phyloP scores from a whole-genome alignment of 495 filamentous ascomycete genomes.

The Aspergillus baeticus region DNA sequence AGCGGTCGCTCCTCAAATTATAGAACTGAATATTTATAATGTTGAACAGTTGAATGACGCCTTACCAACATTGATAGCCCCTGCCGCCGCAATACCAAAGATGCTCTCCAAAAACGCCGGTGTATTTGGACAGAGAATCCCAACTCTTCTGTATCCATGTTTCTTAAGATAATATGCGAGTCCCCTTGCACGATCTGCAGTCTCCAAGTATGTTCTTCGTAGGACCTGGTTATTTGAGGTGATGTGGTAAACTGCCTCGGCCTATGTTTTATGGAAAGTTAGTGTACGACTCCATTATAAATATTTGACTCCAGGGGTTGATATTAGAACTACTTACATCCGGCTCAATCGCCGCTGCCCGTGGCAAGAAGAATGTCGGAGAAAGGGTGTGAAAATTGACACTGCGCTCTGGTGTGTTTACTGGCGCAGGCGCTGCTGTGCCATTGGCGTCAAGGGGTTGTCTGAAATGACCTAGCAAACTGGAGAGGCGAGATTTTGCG shows the following conservation, averaged over 20 bases:
- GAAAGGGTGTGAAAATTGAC: slow-evolving; percentile 78
- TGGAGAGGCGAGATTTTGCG: slow-evolving; percentile 56
- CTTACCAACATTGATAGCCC: slow-evolving; percentile 70
- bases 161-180: slow-evolving; percentile 83
- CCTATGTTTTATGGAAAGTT: slow-evolving; percentile 36
- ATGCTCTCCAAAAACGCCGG: slow-evolving; percentile 90
- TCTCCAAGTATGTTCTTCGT: slow-evolving; percentile 71
- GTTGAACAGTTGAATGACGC: background rate
- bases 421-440: slow-evolving; percentile 23
- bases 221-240: slow-evolving; percentile 76
- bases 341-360: slow-evolving; percentile 88
- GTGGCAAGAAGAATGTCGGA: slow-evolving; percentile 84
- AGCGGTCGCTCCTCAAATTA: background rate
- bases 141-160: slow-evolving; percentile 65
- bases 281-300: too few relatives aligned
- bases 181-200: slow-evolving; percentile 80
- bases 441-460: slow-evolving; percentile 22
- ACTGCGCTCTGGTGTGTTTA: slow-evolving; percentile 38
- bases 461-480: slow-evolving; percentile 62
- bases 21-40: background rate
- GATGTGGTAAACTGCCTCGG: slow-evolving; percentile 82
- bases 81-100: slow-evolving; percentile 85
- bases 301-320: background rate
- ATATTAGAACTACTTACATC: slow-evolving; percentile 50
- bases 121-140: slow-evolving; percentile 87